A percentile compares a stretch with the other conserved stretches of the same genome.
Evolutionary conservation across 192 early-diverging fungal genomes (phyloP).

Genomic region (Coemansia aciculifera): DNA sequence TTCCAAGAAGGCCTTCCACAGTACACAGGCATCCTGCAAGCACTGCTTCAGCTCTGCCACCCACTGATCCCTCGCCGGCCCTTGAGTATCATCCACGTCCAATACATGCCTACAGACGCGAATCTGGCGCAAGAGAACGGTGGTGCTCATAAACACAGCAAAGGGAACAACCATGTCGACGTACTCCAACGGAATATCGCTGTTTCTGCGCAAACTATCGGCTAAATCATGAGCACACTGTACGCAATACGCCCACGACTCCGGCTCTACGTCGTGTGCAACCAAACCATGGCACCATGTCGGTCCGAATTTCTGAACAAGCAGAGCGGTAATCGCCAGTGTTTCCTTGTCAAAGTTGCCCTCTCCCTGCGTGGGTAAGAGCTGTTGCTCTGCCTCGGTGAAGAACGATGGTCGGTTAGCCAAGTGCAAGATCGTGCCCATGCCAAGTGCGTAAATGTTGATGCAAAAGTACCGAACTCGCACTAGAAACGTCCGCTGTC

Average conservation of each 20-base stretch:
- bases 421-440: constrained; percentile 27
- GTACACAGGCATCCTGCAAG: constrained; percentile 2
- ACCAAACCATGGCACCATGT: constrained; percentile 27
- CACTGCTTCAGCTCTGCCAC: constrained; percentile 10
- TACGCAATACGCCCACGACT: constrained; percentile 22
- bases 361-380: background rate
- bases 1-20: constrained; percentile 11
- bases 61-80: background rate
- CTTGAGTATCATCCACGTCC: background rate
- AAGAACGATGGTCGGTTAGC: constrained; percentile 47
- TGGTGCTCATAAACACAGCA: constrained; percentile 19
- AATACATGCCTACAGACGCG: constrained; percentile 2
- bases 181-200: constrained; percentile 27
- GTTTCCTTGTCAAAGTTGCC: constrained; percentile 14
- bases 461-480: constrained; percentile 40
- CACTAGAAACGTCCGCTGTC: constrained; percentile 20
- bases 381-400: constrained; percentile 16
- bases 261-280: constrained; percentile 19
- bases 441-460: constrained; percentile 17
- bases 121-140: constrained; percentile 33
- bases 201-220: constrained; percentile 7
- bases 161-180: constrained; percentile 26
- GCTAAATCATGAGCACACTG: constrained; percentile 20
- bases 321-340: constrained; percentile 14
- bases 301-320: constrained; percentile 20